A percentile compares a stretch with the other conserved stretches of the same genome.
Conservation (phyloP, 306 rosid species). For the Quercus bicolor region DNA sequence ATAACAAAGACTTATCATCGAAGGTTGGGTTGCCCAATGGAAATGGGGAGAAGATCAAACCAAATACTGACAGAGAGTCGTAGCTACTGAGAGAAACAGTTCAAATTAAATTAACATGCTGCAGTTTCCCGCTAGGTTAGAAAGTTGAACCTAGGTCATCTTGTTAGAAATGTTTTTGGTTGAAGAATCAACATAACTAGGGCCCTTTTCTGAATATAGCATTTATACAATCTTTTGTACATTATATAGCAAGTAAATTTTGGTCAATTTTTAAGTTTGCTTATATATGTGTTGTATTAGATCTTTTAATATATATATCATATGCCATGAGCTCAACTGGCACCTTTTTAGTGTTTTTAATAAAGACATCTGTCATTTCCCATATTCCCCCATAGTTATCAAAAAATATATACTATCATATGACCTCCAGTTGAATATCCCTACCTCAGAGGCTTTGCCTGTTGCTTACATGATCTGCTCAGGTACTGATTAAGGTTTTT, state of each 20-base stretch:
- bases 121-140: background rate
- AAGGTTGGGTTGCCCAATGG: conserved; percentile 22
- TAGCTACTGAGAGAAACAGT: background rate
- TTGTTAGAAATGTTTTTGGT: conserved; percentile 14
- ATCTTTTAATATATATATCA: background rate
- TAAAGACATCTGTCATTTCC: too few species aligned
- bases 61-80: background rate
- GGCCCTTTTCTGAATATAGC: conserved; percentile 1
- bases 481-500: too few species aligned
- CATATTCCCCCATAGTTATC: too few species aligned
- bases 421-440: too few species aligned
- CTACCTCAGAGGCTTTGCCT: too few species aligned
- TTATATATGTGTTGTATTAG: background rate
- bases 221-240: background rate
- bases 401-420: too few species aligned
- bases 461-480: too few species aligned
- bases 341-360: too few species aligned
- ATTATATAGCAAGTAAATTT: background rate
- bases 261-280: background rate
- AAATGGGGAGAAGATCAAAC: conserved; percentile 14
- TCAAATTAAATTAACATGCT: background rate
- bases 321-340: background rate
- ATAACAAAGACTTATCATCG: conserved; percentile 30
- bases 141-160: conserved; percentile 9
- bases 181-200: conserved; percentile 2